Base-by-base conservation (phyloP, 2,329 filamentous ascomycete species). In the Monilinia vaccinii-corymbosi region DNA sequence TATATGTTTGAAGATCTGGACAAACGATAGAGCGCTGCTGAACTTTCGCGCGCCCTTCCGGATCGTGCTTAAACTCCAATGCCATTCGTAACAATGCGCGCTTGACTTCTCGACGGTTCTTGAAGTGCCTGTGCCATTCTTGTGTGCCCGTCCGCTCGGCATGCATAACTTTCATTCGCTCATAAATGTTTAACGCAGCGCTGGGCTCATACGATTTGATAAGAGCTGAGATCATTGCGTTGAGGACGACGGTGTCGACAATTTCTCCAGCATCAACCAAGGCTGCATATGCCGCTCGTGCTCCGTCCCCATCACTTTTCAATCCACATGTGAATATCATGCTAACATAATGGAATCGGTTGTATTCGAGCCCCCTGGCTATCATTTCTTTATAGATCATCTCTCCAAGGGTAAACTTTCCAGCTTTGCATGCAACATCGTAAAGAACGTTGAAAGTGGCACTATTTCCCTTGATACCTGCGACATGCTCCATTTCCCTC, bases 401-500 rank as follows among this genome's bases (percentile, higher is more conserved):
- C 67, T 97, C 89, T 4, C 91, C 92, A 25, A 97, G 81, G 1
- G 79, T 78, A 65, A 88, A 96, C 69, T 95, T 94, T 44, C 89
- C 88, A 0, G 90, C 85, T 72, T 94, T 95, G 66, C 90, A 83
- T 1, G 94, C 91, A 13, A 91, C 82, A 70, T 97, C 89, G 67
- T 96, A 97, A 14, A 99, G 80, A 50, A 97, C 88, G 70, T 94
- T 96, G 74, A 99, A 95, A 0, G 93, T 96, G n/a, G 91, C 86
- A 52, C 84, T 79, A 66, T 88, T 88, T 40, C 82, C 86, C 65
- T 76, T 75, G 16, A 91, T 73, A 1, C 82, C 80, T 2, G 85
- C 85, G 5, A 83, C 76, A 50, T 82, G 79, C 73, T 99, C 94
- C 91, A 97, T 97, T 68, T 94, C 85, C 65, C 83, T 85, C 92